phyloP scores from a whole-genome alignment of 2,329 filamentous ascomycete species.

The Fusarium verticillioides region DNA sequence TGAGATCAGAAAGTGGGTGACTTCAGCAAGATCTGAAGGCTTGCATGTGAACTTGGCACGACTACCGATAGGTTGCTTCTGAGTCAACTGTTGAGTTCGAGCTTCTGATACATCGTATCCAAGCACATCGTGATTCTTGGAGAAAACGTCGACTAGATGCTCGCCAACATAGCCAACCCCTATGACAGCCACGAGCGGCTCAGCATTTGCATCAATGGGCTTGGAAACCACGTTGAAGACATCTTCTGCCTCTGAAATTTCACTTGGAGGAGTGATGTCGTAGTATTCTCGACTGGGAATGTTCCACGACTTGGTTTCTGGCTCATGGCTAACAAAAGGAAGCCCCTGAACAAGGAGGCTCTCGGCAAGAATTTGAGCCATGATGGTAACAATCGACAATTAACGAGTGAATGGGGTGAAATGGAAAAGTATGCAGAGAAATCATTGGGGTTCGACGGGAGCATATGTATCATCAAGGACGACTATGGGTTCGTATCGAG shows the following conservation, averaged over 20 bases:
- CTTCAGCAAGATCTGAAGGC: constrained; percentile 52
- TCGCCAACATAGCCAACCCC: constrained; percentile 65
- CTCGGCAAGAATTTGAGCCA: constrained; percentile 42
- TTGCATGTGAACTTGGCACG: constrained; percentile 53
- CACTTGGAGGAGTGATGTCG: constrained; percentile 50
- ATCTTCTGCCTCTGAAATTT: constrained; percentile 44
- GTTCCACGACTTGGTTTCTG: constrained; percentile 39
- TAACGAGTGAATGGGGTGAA: constrained; percentile 36
- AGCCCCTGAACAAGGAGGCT: constrained; percentile 38
- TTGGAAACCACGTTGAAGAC: constrained; percentile 11
- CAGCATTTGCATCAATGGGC: constrained; percentile 18
- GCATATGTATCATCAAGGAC: constrained; percentile 37
- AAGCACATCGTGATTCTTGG: constrained; percentile 53
- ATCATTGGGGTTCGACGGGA: constrained; percentile 23
- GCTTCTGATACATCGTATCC: constrained; percentile 60
- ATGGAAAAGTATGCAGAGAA: constrained; percentile 5
- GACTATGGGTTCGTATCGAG: constrained; percentile 16
- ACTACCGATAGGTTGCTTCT: constrained; percentile 43
- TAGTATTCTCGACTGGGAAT: constrained; percentile 44
- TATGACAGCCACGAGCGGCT: constrained; percentile 59
- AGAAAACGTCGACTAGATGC: constrained; percentile 59
- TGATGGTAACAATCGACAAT: constrained; percentile 42
- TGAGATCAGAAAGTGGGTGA: constrained; percentile 64
- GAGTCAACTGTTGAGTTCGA: constrained; percentile 50
- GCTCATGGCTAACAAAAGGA: constrained; percentile 35